Percentiles rank a stretch among this genome's conserved stretches.
phyloP scores from a whole-genome alignment of 495 filamentous ascomycete genomes.

The Platismatia glauca region DNA sequence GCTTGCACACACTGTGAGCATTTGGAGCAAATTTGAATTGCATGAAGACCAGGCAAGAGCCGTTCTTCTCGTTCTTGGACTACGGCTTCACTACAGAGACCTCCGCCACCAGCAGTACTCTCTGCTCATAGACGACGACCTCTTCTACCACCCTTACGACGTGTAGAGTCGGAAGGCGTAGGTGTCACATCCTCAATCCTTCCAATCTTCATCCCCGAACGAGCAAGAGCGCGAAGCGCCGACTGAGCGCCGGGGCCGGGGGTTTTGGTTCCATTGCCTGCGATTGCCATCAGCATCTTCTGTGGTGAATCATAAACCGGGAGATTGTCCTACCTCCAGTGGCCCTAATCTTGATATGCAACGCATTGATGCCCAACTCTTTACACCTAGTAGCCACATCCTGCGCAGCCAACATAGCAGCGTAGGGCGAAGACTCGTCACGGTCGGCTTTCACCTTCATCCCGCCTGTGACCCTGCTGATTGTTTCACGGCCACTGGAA shows the following conservation, averaged over 20 bases:
- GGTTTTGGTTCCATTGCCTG: conserved; percentile 98
- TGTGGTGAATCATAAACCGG: not conserved
- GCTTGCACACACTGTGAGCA: not conserved
- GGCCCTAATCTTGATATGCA: conserved; percentile 99
- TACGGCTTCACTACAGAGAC: conserved; percentile 24
- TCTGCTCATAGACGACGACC: conserved; percentile 91
- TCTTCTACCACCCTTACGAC: conserved; percentile 99
- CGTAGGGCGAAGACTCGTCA: conserved; percentile 99
- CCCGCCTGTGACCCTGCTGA: conserved; percentile 96
- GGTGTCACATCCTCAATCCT: conserved; percentile 99
- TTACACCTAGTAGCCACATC: conserved; percentile 92
- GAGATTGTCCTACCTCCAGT: conserved; percentile 63
- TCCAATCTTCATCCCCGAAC: conserved; percentile 98
- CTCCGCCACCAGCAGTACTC: conserved; percentile 27
- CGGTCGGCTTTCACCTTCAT: conserved; percentile 99
- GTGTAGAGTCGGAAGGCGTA: conserved; percentile 95
- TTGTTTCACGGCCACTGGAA: conserved; percentile 97
- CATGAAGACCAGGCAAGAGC: conserved; percentile 50
- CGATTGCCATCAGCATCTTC: not conserved
- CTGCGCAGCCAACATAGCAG: conserved; percentile 98
- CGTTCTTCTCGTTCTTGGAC: conserved; percentile 50
- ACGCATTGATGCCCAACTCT: conserved; percentile 96
- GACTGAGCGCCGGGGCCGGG: conserved; percentile 97
- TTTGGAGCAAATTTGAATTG: conserved; percentile 11
- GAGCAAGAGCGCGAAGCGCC: conserved; percentile 94